phyloP scores from a whole-genome alignment of 495 filamentous ascomycete species.

The Melanomma pulvis-pyrius region DNA sequence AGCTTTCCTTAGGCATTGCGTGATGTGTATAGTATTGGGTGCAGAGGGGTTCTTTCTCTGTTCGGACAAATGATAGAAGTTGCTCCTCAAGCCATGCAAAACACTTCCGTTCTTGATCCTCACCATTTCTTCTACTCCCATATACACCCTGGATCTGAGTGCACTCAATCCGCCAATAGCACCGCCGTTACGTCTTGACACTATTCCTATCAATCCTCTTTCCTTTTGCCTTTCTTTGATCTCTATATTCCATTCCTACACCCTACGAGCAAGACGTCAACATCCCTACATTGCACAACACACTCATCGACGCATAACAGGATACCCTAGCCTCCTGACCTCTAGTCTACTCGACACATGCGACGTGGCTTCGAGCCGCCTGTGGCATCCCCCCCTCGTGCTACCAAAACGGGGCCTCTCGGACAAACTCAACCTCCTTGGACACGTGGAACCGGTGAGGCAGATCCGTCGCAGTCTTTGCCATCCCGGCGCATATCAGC shows the following conservation, averaged over 20 bases:
- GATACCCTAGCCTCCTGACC: neutral
- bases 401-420: neutral
- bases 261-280: conserved; percentile 12
- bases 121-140: conserved; percentile 3
- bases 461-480: neutral
- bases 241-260: neutral
- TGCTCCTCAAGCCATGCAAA: conserved; percentile 23
- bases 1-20: conserved; percentile 24
- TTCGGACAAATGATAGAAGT: conserved; percentile 30
- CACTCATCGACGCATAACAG: neutral
- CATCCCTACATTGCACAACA: neutral
- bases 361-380: conserved; percentile 15
- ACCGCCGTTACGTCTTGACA: conserved; percentile 15
- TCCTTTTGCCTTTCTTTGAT: neutral
- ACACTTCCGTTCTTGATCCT: conserved; percentile 10
- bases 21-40: conserved; percentile 34
- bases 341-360: conserved; percentile 11
- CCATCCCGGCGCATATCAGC: conserved; percentile 3
- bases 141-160: conserved; percentile 5
- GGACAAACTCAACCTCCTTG: neutral
- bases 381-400: conserved; percentile 9
- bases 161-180: conserved; percentile 29
- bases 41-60: conserved; percentile 18
- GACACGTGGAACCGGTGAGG: neutral
- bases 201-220: conserved; percentile 30